phyloP scores from a whole-genome alignment of 306 rosid genomes.

The Prunus kanzakura region DNA sequence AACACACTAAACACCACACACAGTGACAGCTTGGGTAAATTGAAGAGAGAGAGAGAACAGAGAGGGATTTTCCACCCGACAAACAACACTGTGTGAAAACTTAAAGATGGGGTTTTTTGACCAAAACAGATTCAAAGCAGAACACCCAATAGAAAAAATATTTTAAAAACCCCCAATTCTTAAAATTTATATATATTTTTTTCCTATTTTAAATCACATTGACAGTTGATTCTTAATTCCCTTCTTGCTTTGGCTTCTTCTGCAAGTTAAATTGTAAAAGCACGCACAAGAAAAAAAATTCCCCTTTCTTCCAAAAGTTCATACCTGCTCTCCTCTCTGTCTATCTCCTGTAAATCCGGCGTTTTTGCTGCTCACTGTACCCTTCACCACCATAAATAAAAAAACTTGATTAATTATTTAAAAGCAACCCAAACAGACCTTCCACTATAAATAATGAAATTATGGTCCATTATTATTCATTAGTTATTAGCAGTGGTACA shows the following conservation, averaged over 20 bases:
- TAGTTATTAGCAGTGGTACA: not conserved
- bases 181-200: not conserved
- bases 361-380: conserved; percentile 24
- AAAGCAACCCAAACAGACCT: conserved; percentile 8
- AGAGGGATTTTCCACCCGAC: conserved; percentile 58
- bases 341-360: conserved; percentile 43
- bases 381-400: not conserved
- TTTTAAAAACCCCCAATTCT: not conserved
- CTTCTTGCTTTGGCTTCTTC: conserved; percentile 36
- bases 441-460: not conserved
- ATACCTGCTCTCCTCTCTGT: conserved; percentile 7
- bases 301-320: conserved; percentile 24
- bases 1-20: conserved; percentile 29
- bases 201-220: conserved; percentile 1
- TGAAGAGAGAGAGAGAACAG: conserved; percentile 6
- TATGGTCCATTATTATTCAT: conserved; percentile 11
- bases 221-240: conserved; percentile 14
- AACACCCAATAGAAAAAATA: not conserved
- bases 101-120: conserved; percentile 45
- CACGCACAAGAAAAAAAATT: not conserved
- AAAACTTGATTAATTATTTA: not conserved
- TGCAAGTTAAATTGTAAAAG: conserved; percentile 38
- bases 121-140: conserved; percentile 40
- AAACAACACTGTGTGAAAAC: conserved; percentile 61
- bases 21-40: conserved; percentile 45